These are phyloP conservation scores for Macrocybe gigantea DNA, from an alignment of 768 basidiomycete species.

Conservation along the genomic window DNA sequence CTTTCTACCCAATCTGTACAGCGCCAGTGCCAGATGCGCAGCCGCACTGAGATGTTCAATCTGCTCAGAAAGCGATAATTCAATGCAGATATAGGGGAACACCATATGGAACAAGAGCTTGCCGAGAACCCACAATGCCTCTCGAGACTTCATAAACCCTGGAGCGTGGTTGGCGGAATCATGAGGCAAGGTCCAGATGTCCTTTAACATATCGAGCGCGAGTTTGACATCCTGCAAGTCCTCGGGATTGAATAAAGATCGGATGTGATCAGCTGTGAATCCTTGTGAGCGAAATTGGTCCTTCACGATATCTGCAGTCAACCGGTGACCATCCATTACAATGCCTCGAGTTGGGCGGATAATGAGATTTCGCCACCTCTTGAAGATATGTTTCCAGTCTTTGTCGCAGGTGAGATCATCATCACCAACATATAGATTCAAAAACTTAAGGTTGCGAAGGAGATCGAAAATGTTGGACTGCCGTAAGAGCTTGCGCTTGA, in stretches of 20 bases:
- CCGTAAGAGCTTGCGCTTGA: constrained; percentile 11
- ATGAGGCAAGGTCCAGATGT: constrained; percentile 17
- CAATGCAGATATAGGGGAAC: constrained; percentile 21
- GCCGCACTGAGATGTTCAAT: constrained; percentile 26
- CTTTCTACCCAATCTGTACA: constrained; percentile 7
- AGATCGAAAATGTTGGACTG: constrained; percentile 18
- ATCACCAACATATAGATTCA: constrained; percentile 24
- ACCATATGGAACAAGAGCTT: constrained; percentile 16
- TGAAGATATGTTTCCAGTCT: constrained; percentile 28
- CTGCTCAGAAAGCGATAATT: constrained; percentile 24
- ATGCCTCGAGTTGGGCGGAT: constrained; percentile 18
- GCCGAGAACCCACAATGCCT: constrained; percentile 15
- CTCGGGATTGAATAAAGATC: constrained; percentile 18
- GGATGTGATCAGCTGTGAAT: constrained; percentile 3
- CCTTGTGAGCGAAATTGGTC: constrained; percentile 14
- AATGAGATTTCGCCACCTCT: constrained; percentile 22
- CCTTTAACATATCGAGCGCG: constrained; percentile 16
- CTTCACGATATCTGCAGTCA: constrained; percentile 16
- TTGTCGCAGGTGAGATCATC: constrained; percentile 29
- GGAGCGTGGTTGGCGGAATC: constrained; percentile 8
- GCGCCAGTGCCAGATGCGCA: constrained; percentile 17
- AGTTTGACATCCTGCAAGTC: constrained; percentile 27
- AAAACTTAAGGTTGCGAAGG: constrained; percentile 12
- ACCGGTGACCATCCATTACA: constrained; percentile 12
- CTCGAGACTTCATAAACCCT: constrained; percentile 9